Percentiles rank a stretch among this genome's conserved stretches.
These are phyloP conservation scores for Macadamia integrifolia DNA, from an alignment of 164 flowering plant species.

Conservation along the genomic window DNA sequence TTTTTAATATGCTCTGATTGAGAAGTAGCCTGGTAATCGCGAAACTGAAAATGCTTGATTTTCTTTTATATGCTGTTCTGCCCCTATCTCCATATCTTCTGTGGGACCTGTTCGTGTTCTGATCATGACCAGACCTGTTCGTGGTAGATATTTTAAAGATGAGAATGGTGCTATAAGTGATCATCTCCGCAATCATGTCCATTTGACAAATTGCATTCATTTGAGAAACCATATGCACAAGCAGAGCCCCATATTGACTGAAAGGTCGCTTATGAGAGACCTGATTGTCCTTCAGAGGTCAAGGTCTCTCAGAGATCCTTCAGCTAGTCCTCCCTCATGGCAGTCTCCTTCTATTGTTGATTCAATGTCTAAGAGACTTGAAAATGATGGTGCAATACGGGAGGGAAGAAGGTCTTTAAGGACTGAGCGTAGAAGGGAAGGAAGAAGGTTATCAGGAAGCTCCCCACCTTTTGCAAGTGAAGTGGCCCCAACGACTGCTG, in stretches of 20 bases:
- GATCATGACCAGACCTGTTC: slow-evolving; percentile 79
- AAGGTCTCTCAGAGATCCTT: slow-evolving; percentile 86
- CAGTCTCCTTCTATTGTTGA: slow-evolving; percentile 65
- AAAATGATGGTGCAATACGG: slow-evolving; percentile 30
- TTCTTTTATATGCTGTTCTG: slow-evolving; percentile 16
- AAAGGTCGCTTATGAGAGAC: slow-evolving; percentile 79
- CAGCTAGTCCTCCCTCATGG: slow-evolving; percentile 85
- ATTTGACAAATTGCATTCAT: slow-evolving; percentile 92
- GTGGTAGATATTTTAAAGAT: slow-evolving; percentile 69
- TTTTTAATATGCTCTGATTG: background rate
- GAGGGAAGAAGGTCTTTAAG: slow-evolving; percentile 65
- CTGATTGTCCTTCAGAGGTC: slow-evolving; percentile 85
- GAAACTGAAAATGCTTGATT: slow-evolving; percentile 17
- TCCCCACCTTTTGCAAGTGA: slow-evolving; percentile 34
- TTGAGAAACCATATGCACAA: slow-evolving; percentile 94
- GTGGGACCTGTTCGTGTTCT: slow-evolving; percentile 20
- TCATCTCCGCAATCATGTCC: slow-evolving; percentile 92
- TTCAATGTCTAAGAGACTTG: slow-evolving; percentile 42
- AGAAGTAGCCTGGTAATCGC: slow-evolving; percentile 12
- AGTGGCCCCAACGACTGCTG: slow-evolving; percentile 48
- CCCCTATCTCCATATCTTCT: slow-evolving; percentile 13
- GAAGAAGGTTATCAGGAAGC: slow-evolving; percentile 38
- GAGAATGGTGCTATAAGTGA: slow-evolving; percentile 75
- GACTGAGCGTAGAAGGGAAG: slow-evolving; percentile 33
- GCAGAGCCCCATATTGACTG: slow-evolving; percentile 69